Evolutionary conservation across 805 yeast genomes (phyloP), one percentile per base, ranked within the genome.

Genomic region (Sugiyamaella floridensis): DNA sequence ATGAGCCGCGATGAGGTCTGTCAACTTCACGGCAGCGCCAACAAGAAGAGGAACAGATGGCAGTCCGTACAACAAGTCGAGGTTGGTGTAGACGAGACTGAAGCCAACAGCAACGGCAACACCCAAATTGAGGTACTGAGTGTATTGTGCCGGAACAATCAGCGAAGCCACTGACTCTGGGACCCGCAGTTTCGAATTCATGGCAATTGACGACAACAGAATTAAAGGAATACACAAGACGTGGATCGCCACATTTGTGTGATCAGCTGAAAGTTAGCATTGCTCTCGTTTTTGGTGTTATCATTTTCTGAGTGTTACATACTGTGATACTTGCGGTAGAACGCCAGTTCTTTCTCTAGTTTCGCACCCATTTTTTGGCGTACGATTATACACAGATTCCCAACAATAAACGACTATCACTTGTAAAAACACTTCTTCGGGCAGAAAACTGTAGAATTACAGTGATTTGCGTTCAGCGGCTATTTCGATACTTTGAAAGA

Each of bases 211-310:
- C 2, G 88, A 73, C 49, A 77, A 68, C 29, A 86, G 71, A 48
- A 92, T 89, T 18, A 80, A 67, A 1, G 98, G 98, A 32, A 92
- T 89, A 63, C 89, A 89, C 3, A 79, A 66, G 45, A 85, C 66
- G 64, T 92, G 99, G 57, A 92, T 86, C 9, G 72, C 58, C 6
- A 90, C 90, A 69, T 92, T 92, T 40, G 66, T 68, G 1, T 69
- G 71, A 58, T 81, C 66, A 60, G 44, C 45, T 26, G 37, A 20
- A 20, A 55, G 41, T 50, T 54, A 18, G 41, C 16, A 3, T 15
- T 41, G 50, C 41, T 20, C 15, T 18, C 26, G 22, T 43, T 26
- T 16, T 16, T 18, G 14, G 18, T 44, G 19, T 42, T 28, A 46
- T 49, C 54, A 58, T 49, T 65, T 40, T 22, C 26, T 40, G 22